Percentiles rank a stretch among this genome's conserved stretches.
These are phyloP conservation scores for Leishmania tropica DNA, from an alignment of 208 protist genomes.

Conservation along the genomic window DNA sequence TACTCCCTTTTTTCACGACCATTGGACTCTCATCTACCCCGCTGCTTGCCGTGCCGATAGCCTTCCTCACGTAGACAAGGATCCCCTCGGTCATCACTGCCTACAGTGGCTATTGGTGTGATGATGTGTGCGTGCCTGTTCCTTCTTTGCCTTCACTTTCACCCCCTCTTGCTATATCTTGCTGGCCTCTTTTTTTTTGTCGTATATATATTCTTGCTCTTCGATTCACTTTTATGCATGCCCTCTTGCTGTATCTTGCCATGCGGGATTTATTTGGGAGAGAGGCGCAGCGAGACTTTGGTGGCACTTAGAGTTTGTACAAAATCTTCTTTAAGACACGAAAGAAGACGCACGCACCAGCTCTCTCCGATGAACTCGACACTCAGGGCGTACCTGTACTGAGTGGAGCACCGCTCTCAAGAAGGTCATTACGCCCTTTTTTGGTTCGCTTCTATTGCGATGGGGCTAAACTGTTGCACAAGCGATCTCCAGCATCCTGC, in stretches of 20 bases:
- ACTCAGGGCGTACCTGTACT: neutral
- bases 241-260: neutral
- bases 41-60: neutral
- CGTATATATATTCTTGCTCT: neutral
- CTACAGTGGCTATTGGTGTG: neutral
- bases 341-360: neutral
- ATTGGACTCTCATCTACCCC: too few species aligned
- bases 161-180: conserved; percentile 1
- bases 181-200: conserved; percentile 4
- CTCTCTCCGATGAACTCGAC: neutral
- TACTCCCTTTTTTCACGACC: neutral
- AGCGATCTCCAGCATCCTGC: neutral
- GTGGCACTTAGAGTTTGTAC: too few species aligned
- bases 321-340: neutral
- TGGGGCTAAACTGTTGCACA: neutral
- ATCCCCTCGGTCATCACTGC: neutral
- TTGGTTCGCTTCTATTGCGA: neutral
- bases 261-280: neutral
- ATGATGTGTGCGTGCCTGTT: neutral
- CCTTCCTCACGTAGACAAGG: neutral
- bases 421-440: neutral
- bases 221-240: neutral
- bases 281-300: neutral
- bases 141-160: neutral
- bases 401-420: too few species aligned